Conservation (phyloP, 306 rosid species). For the Gastrolobium villosum region DNA sequence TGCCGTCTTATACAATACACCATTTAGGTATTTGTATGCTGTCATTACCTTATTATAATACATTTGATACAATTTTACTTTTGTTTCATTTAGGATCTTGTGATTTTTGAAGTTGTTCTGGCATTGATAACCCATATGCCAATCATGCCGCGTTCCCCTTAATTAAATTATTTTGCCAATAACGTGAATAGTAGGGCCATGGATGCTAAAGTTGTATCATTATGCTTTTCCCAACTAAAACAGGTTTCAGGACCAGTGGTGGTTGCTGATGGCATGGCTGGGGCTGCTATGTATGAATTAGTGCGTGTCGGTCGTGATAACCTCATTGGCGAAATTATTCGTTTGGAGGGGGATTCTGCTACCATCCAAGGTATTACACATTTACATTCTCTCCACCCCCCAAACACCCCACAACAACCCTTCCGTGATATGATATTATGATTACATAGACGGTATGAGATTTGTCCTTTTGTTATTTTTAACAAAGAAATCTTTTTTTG, state of each 20-base stretch:
- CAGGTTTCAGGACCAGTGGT: slow-evolving; percentile 93
- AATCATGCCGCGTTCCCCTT: background rate
- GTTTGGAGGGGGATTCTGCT: slow-evolving; percentile 85
- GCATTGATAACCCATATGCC: background rate
- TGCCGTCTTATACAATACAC: background rate
- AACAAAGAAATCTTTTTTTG: slow-evolving; percentile 4
- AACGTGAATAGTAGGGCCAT: slow-evolving; percentile 8
- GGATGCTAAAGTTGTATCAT: slow-evolving; percentile 3
- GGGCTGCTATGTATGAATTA: slow-evolving; percentile 89
- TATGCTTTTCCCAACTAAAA: slow-evolving; percentile 18
- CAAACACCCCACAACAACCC: too few species aligned
- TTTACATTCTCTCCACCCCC: background rate
- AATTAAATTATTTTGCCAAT: slow-evolving; percentile 40
- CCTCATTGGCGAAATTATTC: slow-evolving; percentile 85
- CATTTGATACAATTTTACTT: background rate
- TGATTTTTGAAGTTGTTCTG: background rate
- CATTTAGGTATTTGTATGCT: background rate
- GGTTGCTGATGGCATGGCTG: slow-evolving; percentile 89
- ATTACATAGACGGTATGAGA: too few species aligned
- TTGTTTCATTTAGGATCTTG: background rate
- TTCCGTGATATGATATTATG: too few species aligned
- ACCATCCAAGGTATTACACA: slow-evolving; percentile 72
- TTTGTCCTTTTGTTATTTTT: background rate
- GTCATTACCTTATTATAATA: background rate
- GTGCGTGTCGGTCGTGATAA: slow-evolving; percentile 87